Evolutionary conservation across 805 yeast genomes (phyloP).

Genomic region (Myxozyma mucilagina): DNA sequence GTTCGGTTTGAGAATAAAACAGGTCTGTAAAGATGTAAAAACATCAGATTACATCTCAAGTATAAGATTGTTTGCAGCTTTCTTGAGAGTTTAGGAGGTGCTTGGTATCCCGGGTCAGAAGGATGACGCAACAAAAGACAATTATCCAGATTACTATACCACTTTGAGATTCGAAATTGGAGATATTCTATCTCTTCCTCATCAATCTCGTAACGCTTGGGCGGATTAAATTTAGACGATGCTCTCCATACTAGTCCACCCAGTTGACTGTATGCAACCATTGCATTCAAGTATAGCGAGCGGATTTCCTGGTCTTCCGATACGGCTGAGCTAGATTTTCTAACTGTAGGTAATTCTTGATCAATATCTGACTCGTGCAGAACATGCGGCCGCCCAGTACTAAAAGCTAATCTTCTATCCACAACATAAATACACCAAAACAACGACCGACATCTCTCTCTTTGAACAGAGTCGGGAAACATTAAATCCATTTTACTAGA

Average conservation of each 20-base stretch:
- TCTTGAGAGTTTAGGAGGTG: conserved; percentile 13
- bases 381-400: conserved; percentile 32
- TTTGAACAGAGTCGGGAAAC: conserved; percentile 20
- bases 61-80: conserved; percentile 21
- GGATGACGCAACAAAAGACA: conserved; percentile 17
- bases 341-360: conserved; percentile 25
- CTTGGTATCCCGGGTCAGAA: not conserved
- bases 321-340: conserved; percentile 2
- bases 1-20: conserved; percentile 26
- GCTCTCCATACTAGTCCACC: conserved; percentile 25
- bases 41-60: conserved; percentile 22
- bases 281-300: conserved; percentile 28
- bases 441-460: conserved; percentile 29
- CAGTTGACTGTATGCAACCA: conserved; percentile 33
- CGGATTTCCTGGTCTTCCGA: conserved; percentile 30
- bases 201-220: conserved; percentile 1
- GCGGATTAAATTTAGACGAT: conserved; percentile 14
- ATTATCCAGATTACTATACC: conserved; percentile 30
- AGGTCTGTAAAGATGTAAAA: conserved; percentile 30
- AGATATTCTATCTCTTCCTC: conserved; percentile 15
- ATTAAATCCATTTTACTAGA: conserved; percentile 18
- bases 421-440: conserved; percentile 36
- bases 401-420: conserved; percentile 34
- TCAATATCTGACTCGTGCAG: conserved; percentile 34
- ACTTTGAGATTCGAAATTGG: conserved; percentile 28